phyloP scores from a whole-genome alignment of 1,139 yeast genomes.

The Candida glucosophila region DNA sequence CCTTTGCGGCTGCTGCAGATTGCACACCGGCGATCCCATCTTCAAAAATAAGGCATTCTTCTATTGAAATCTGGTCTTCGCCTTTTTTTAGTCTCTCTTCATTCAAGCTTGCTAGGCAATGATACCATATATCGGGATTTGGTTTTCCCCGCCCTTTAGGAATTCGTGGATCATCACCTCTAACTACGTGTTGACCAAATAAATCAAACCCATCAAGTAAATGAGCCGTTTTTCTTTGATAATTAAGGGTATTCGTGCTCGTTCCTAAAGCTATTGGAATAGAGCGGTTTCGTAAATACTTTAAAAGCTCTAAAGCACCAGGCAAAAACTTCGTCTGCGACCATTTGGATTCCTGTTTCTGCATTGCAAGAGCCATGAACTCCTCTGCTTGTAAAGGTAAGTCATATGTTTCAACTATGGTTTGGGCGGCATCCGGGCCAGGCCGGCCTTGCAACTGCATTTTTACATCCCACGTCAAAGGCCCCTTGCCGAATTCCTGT shows the following conservation, averaged over 20 bases:
- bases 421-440: conserved; percentile 55
- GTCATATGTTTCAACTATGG: conserved; percentile 58
- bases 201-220: conserved; percentile 49
- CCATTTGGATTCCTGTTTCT: conserved; percentile 58
- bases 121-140: conserved; percentile 82
- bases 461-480: conserved; percentile 85
- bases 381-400: conserved; percentile 64
- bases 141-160: conserved; percentile 89
- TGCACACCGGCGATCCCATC: conserved; percentile 88
- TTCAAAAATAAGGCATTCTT: conserved; percentile 84
- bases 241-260: conserved; percentile 60
- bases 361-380: conserved; percentile 40
- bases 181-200: conserved; percentile 64
- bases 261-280: conserved; percentile 93
- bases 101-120: conserved; percentile 68
- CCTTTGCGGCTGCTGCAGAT: conserved; percentile 79
- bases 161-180: conserved; percentile 82
- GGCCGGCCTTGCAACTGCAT: conserved; percentile 85
- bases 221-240: conserved; percentile 59
- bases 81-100: conserved; percentile 24
- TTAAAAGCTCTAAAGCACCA: conserved; percentile 69
- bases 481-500: conserved; percentile 61
- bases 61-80: conserved; percentile 45
- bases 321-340: conserved; percentile 59
- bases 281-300: conserved; percentile 33